Percentiles rank a stretch among this genome's conserved stretches.
These are phyloP conservation scores for Penicillium argentinense DNA, from an alignment of 495 filamentous ascomycete genomes.

Conservation along the genomic window DNA sequence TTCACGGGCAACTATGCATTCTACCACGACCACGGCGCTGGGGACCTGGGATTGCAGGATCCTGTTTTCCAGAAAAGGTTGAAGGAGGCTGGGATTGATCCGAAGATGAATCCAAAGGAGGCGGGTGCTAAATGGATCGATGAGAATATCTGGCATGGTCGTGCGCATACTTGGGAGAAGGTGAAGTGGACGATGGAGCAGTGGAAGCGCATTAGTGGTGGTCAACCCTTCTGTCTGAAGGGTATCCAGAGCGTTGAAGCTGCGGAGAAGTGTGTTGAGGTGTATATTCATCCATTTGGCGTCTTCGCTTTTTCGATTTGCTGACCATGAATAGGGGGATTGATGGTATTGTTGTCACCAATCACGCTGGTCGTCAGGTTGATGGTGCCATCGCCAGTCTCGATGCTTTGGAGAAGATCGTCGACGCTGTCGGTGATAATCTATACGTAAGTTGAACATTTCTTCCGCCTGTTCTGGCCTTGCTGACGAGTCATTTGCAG, in stretches of 20 bases:
- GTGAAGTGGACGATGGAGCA: slow-evolving; percentile 53
- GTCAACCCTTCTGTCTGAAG: slow-evolving; percentile 57
- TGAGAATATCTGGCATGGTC: slow-evolving; percentile 59
- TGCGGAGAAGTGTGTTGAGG: slow-evolving; percentile 53
- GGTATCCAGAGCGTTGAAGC: slow-evolving; percentile 56
- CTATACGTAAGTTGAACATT: slow-evolving; percentile 30
- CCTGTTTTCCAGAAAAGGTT: slow-evolving; percentile 57
- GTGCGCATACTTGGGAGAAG: slow-evolving; percentile 59
- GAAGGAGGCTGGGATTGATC: slow-evolving; percentile 52
- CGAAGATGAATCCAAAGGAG: slow-evolving; percentile 46
- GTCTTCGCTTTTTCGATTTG: slow-evolving; percentile 42
- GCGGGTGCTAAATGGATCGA: slow-evolving; percentile 63
- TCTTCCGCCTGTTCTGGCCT: neutral
- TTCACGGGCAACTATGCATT: slow-evolving; percentile 62
- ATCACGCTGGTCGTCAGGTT: slow-evolving; percentile 63
- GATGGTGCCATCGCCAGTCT: slow-evolving; percentile 61
- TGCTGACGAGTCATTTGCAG: neutral
- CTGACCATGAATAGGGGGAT: slow-evolving; percentile 52
- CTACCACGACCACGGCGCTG: slow-evolving; percentile 56
- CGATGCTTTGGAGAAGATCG: slow-evolving; percentile 62
- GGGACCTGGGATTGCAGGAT: slow-evolving; percentile 55
- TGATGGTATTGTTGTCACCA: slow-evolving; percentile 58
- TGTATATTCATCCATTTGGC: slow-evolving; percentile 56
- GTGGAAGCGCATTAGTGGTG: slow-evolving; percentile 53
- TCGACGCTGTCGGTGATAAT: slow-evolving; percentile 48